Conservation (phyloP, 1,139 yeast species). For the Yamadazyma mexicana region DNA sequence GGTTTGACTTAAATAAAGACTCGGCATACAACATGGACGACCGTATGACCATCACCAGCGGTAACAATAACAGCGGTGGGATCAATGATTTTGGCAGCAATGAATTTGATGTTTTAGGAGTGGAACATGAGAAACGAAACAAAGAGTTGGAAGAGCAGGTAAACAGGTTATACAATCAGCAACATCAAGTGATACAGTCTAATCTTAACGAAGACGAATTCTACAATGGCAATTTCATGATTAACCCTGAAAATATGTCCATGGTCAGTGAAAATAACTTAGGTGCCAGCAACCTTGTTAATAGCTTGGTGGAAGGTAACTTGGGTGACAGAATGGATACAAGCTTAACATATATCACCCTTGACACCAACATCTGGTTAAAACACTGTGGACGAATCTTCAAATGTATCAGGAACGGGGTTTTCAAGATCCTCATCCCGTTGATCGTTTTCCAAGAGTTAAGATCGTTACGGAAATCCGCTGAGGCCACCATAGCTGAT, state of each 20-base stretch:
- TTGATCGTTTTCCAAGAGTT: conserved; percentile 77
- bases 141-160: conserved; percentile 22
- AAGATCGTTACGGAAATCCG: conserved; percentile 69
- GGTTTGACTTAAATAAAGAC: conserved; percentile 26
- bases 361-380: conserved; percentile 80
- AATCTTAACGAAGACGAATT: conserved; percentile 20
- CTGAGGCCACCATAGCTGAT: conserved; percentile 74
- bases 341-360: conserved; percentile 56
- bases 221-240: conserved; percentile 26
- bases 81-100: conserved; percentile 5
- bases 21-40: conserved; percentile 13
- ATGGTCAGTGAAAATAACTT: conserved; percentile 11
- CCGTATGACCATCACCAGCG: conserved; percentile 2
- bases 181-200: conserved; percentile 14
- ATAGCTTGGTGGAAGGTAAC: conserved; percentile 30
- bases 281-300: conserved; percentile 4
- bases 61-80: conserved; percentile 6
- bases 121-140: conserved; percentile 11
- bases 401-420: conserved; percentile 63
- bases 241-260: conserved; percentile 22
- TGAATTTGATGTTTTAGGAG: conserved; percentile 10
- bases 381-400: conserved; percentile 76
- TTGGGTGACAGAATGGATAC: conserved; percentile 55
- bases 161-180: conserved; percentile 18
- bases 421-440: conserved; percentile 62